phyloP scores from a whole-genome alignment of 345 rosid genomes.

The Pelargonium nanum region DNA sequence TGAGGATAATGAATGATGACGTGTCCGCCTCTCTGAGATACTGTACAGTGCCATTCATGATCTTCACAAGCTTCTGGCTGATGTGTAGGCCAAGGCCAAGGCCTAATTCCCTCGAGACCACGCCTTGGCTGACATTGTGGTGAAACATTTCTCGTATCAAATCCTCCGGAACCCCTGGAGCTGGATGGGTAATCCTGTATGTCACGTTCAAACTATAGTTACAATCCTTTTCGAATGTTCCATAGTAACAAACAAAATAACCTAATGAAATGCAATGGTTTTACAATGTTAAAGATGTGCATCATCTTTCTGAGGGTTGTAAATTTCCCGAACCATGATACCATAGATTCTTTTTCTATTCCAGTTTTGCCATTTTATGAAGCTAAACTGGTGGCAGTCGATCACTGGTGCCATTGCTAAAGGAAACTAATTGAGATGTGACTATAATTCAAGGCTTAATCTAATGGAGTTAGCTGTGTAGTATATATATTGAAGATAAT shows the following conservation, averaged over 20 bases:
- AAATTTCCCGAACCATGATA: too few species aligned
- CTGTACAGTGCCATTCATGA: conserved; percentile 71
- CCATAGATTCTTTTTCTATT: too few species aligned
- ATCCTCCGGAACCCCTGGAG: conserved; percentile 69
- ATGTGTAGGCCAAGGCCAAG: conserved; percentile 71
- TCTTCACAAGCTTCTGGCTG: conserved; percentile 61
- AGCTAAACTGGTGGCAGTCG: too few species aligned
- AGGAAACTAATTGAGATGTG: too few species aligned
- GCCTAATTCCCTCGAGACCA: conserved; percentile 79
- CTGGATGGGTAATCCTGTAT: conserved; percentile 74
- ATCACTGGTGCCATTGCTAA: too few species aligned
- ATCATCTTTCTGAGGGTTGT: too few species aligned
- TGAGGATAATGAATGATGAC: conserved; percentile 51
- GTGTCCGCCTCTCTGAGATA: conserved; percentile 63
- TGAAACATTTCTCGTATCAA: conserved; percentile 63
- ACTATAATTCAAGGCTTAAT: too few species aligned
- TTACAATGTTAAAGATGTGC: too few species aligned
- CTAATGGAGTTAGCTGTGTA: too few species aligned
- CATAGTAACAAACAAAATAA: background rate
- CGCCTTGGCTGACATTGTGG: conserved; percentile 30
- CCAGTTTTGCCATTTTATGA: too few species aligned
- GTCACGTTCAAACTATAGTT: conserved; percentile 10
- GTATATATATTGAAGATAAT: too few species aligned
- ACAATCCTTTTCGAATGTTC: background rate
- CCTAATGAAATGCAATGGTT: background rate